Evolutionary conservation across 1,139 yeast species (phyloP).

Genomic region (Geotrichum restrictum): DNA sequence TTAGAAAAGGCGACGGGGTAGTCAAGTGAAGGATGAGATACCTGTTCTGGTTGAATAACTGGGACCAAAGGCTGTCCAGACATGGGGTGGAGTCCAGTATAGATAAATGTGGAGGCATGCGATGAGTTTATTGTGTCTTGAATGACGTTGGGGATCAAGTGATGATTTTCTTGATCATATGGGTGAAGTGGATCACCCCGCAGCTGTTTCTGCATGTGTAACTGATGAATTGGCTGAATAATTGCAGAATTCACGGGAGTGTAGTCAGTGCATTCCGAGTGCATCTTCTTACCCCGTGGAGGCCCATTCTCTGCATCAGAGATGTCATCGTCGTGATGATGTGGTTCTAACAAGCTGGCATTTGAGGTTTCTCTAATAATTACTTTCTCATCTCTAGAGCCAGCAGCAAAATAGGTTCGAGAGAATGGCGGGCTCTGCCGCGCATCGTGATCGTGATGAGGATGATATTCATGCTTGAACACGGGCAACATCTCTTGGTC

Average conservation of each 20-base stretch:
- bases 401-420: neutral
- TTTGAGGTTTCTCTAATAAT: neutral
- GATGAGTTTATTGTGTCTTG: no score
- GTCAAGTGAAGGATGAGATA: no score
- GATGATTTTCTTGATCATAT: neutral
- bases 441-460: no score
- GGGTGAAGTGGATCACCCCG: neutral
- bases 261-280: neutral
- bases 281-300: neutral
- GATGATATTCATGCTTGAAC: no score
- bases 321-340: neutral
- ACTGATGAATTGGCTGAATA: neutral
- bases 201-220: neutral
- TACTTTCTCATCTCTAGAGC: neutral
- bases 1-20: no score
- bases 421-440: neutral
- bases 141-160: no score
- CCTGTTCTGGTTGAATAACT: no score
- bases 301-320: neutral
- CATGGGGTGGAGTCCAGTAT: no score
- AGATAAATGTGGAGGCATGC: no score
- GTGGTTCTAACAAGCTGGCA: neutral
- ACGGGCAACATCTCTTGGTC: no score
- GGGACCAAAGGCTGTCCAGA: no score
- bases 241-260: neutral